A percentile compares a stretch with the other conserved stretches of the same genome.
Conservation (phyloP, 1,284 basidiomycete species). For the Cutaneotrichosporon sp. region DNA sequence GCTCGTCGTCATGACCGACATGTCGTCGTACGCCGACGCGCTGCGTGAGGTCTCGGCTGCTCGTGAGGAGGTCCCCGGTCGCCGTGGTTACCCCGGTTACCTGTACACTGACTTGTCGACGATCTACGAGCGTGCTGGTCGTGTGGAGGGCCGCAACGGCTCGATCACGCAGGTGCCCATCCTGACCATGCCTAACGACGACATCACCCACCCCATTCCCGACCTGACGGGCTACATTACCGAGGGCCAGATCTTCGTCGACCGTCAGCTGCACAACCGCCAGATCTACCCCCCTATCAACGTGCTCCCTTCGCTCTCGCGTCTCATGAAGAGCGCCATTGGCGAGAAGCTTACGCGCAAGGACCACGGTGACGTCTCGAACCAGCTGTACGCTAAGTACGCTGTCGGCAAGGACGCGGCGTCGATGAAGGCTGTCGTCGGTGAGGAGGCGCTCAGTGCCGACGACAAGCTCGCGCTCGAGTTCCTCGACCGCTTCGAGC, state of each 20-base stretch:
- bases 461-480: conserved; percentile 63
- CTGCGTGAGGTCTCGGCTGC: conserved; percentile 76
- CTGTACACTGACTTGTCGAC: conserved; percentile 94
- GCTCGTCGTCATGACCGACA: conserved; percentile 97
- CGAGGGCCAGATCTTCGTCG: conserved; percentile 97
- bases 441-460: conserved; percentile 90
- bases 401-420: conserved; percentile 97
- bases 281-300: conserved; percentile 99
- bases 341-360: conserved; percentile 96
- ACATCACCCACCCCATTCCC: conserved; percentile 99
- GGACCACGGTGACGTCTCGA: conserved; percentile 98
- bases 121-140: conserved; percentile 98
- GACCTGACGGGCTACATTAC: conserved; percentile 99
- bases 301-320: conserved; percentile 95
- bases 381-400: conserved; percentile 97
- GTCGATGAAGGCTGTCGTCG: conserved; percentile 99
- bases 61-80: conserved; percentile 98
- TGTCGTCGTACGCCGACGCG: conserved; percentile 57
- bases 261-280: conserved; percentile 65
- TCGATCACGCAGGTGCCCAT: conserved; percentile 99
- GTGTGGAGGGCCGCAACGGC: conserved; percentile 95
- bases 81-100: conserved; percentile 91
- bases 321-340: conserved; percentile 99
- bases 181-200: conserved; percentile 99
- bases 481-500: conserved; percentile 92